These are phyloP conservation scores for Russula compacta DNA, from an alignment of 768 basidiomycete species.

Conservation along the genomic window DNA sequence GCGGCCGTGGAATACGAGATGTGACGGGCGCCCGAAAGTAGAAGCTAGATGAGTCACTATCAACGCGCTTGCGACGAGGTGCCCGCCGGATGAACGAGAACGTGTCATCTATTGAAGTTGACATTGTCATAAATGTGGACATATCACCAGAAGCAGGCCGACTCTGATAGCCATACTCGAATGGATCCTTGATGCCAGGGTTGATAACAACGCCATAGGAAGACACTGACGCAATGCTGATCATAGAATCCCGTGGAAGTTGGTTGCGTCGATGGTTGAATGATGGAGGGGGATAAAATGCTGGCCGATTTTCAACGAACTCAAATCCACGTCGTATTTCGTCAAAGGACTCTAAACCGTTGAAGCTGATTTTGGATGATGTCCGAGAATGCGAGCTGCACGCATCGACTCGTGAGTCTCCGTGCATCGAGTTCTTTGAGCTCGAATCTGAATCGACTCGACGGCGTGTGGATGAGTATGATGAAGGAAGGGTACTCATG, in stretches of 20 bases:
- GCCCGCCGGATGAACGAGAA: conserved; percentile 49
- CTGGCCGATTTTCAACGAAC: conserved; percentile 50
- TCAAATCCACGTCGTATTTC: conserved; percentile 77
- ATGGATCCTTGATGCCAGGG: conserved; percentile 57
- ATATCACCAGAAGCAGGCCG: conserved; percentile 53
- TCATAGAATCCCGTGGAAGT: conserved; percentile 45
- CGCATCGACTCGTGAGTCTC: conserved; percentile 18
- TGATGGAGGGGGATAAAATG: conserved; percentile 52
- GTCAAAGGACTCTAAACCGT: conserved; percentile 64
- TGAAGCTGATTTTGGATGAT: conserved; percentile 53
- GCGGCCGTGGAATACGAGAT: conserved; percentile 25
- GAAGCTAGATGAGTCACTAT: conserved; percentile 72
- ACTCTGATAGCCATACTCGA: conserved; percentile 53
- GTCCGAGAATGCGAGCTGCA: conserved; percentile 28
- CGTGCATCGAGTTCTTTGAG: conserved; percentile 28
- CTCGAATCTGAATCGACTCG: conserved; percentile 40
- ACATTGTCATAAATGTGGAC: conserved; percentile 41
- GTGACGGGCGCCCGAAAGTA: conserved; percentile 46
- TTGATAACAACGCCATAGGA: conserved; percentile 66
- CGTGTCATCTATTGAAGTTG: conserved; percentile 51
- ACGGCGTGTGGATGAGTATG: conserved; percentile 27
- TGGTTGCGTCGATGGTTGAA: conserved; percentile 33
- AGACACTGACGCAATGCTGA: conserved; percentile 73
- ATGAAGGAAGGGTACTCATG: conserved; percentile 27
- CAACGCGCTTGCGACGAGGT: conserved; percentile 44